A percentile compares a stretch with the other conserved stretches of the same genome.
Evolutionary conservation across 768 basidiomycete genomes (phyloP).

Genomic region (Hebeloma cylindrosporum): DNA sequence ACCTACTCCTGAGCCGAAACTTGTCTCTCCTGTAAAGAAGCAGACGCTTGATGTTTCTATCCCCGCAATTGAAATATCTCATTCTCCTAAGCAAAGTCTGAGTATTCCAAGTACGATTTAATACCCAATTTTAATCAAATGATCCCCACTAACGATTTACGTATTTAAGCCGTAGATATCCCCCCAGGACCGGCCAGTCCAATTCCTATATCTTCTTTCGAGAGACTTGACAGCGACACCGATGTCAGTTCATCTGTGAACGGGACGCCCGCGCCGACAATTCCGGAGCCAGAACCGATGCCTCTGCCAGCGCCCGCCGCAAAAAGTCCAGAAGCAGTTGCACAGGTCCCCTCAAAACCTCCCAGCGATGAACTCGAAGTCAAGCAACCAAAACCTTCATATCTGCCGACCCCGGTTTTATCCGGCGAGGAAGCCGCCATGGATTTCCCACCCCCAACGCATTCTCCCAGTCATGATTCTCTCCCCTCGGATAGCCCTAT

Average conservation of each 20-base stretch:
- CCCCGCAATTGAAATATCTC: constrained; percentile 7
- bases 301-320: no score
- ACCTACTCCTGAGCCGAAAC: constrained; percentile 6
- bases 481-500: constrained; percentile 9
- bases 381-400: constrained; percentile 18
- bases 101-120: constrained; percentile 14
- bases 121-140: constrained; percentile 1
- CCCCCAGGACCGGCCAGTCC: neutral
- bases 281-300: no score
- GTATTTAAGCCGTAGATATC: constrained; percentile 7
- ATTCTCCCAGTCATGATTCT: constrained; percentile 17
- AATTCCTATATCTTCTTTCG: no score
- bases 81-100: constrained; percentile 2
- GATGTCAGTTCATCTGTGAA: no score
- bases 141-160: constrained; percentile 10
- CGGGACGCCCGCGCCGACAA: no score
- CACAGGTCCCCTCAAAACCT: neutral
- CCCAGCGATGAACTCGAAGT: constrained; percentile 11
- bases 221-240: no score
- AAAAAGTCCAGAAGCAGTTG: no score
- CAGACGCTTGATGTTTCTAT: constrained; percentile 8
- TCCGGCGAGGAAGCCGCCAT: constrained; percentile 8
- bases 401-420: constrained; percentile 11
- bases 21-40: constrained; percentile 9
- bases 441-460: constrained; percentile 22